Base-by-base conservation (phyloP, 345 rosid species). In the Citrus inodora region DNA sequence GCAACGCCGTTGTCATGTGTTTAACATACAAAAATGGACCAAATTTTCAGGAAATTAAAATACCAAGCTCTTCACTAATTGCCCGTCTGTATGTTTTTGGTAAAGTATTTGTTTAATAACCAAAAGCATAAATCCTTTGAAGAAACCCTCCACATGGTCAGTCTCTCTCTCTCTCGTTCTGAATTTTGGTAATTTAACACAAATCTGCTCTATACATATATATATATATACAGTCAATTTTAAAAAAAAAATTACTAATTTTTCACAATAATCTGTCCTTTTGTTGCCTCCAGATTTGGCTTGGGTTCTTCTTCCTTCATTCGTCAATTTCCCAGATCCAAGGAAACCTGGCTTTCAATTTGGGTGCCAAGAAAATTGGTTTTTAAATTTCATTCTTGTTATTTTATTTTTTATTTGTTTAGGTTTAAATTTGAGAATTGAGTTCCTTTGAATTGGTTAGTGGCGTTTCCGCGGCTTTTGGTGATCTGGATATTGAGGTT, bases 271-370 rank as follows among this genome's bases (percentile, higher is more conserved):
- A 9, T 48, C 42, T 58, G 55, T 59, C 8, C 13, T 73, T 73
- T 73, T 73, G 4, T 73, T 32, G 61, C 42, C 21, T 38, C 35
- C 55, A 53, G 76, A 64, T 64, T 80, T 48, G 56, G 62, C 25
- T 14, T 46, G 42, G 55, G 58, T 42, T 56, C 71, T 75, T 62
- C 40, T 19, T 46, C 38, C 55, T 17, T 46, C 33, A 53, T 68
- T 82, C 46, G 40, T n/a, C 67, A 63, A 75, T 79, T 64, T 69
- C 69, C 73, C 59, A 75, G 82, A 82, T 82, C 85, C 74, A 73
- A 64, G 32, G 13, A 76, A 24, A 55, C 66, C 11, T 53, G 25
- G 79, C 46, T 70, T 51, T 74, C 65, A 27, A 19, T 60, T 60
- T 80, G 46, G 68, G 48, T 76, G 67, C 66, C 5, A 13, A 6